Evolutionary conservation across 2,329 filamentous ascomycete genomes (phyloP), one percentile per base, ranked within the genome.

Genomic region (Exophiala sp.): DNA sequence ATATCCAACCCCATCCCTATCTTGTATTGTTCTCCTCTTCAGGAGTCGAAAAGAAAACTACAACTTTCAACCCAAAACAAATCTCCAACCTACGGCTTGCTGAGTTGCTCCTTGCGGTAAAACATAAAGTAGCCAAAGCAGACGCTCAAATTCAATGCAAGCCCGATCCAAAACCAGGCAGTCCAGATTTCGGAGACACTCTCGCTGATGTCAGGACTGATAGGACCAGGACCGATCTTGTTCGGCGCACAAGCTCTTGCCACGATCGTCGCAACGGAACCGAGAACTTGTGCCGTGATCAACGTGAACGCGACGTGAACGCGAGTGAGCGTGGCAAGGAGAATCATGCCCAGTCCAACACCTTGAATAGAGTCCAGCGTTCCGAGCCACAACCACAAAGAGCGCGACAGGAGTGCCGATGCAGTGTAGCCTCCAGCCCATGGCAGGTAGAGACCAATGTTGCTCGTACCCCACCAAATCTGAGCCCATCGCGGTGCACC

Each of bases 341-440:
- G 72, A 47, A 87, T 81, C 83, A 86, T 87, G 50, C 84, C 84
- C 50, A 87, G 79, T 2, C 84, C 84, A 1, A 86, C 78, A 36
- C 83, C 82, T 65, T 87, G 84, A 5, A 87, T 70, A 8, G 81
- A 76, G 61, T 87, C 84, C 8, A 87, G 72, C 3, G 86, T 76
- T 38, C 84, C 84, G 0, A 87, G 77, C 83, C 84, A 87, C 9
- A 87, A 74, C 84, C 84, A 87, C 3, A 86, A 68, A 51, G 74
- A 71, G 39, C 84, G 74, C 1, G 80, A 80, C 7, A 82, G 68
- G 1, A 86, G 65, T 0, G 84, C 81, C 2, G 57, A 59, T 6
- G 76, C 73, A 0, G 80, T 68, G 14, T 78, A 77, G 2, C 72
- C 71, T 36, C 80, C 80, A 5, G 79, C 79, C 83, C 83, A 86